These are phyloP conservation scores for Zymoseptoria passerinii DNA, from an alignment of 2,329 filamentous ascomycete species.

Conservation along the genomic window DNA sequence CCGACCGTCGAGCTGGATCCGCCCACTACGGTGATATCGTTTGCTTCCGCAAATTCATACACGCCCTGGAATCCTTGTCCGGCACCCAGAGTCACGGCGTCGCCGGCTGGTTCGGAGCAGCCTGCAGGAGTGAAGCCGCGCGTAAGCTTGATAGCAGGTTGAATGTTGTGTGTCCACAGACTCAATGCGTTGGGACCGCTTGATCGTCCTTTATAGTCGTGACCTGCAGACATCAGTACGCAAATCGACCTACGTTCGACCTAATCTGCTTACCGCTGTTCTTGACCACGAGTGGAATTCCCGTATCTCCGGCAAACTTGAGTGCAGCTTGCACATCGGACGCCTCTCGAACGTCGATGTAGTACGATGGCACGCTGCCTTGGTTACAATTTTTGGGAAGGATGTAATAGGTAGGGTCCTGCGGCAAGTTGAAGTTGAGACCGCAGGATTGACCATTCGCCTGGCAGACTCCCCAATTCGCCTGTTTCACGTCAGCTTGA, in stretches of 20 bases:
- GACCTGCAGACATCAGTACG: constrained; percentile 6
- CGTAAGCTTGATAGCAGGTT: constrained; percentile 5
- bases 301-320: constrained; percentile 15
- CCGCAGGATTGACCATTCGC: constrained; percentile 9
- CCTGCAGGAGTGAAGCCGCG: constrained; percentile 14
- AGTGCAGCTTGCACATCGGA: constrained; percentile 18
- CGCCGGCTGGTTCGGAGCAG: constrained; percentile 10
- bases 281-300: constrained; percentile 21
- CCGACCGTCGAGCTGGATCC: constrained; percentile 20
- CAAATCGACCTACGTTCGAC: neutral
- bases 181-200: neutral
- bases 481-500: constrained; percentile 1
- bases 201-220: constrained; percentile 7
- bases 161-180: constrained; percentile 8
- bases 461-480: constrained; percentile 15
- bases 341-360: constrained; percentile 16
- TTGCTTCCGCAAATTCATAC: constrained; percentile 13
- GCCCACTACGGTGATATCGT: constrained; percentile 17
- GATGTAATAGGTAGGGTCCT: constrained; percentile 6
- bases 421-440: constrained; percentile 10
- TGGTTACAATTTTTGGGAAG: constrained; percentile 11
- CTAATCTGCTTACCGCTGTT: constrained; percentile 17
- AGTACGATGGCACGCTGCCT: constrained; percentile 17
- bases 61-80: constrained; percentile 16
- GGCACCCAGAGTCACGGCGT: constrained; percentile 16